These are phyloP conservation scores for Chrysanthemum seticuspe DNA, from an alignment of 129 eudicot species.

Conservation along the genomic window DNA sequence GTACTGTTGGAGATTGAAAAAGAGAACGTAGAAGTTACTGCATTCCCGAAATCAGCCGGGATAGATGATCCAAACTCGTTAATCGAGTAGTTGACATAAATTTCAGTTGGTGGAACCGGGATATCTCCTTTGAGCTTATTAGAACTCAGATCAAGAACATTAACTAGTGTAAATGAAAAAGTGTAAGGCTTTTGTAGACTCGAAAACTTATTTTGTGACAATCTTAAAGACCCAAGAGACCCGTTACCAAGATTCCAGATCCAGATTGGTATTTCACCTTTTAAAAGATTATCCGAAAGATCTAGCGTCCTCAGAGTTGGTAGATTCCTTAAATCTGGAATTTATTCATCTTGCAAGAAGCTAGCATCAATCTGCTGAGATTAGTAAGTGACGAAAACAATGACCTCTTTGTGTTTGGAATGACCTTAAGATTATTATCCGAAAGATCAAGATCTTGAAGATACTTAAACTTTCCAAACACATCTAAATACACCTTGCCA, in stretches of 20 bases:
- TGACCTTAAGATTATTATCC: too few relatives aligned
- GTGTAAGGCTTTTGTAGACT: conserved; percentile 42
- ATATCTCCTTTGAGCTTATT: conserved; percentile 45
- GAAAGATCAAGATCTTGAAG: too few relatives aligned
- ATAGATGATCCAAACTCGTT: conserved; percentile 43
- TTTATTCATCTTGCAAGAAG: too few relatives aligned
- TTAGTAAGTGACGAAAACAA: too few relatives aligned
- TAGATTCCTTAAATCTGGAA: too few relatives aligned
- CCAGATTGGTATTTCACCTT: conserved; percentile 61
- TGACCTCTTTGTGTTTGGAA: too few relatives aligned
- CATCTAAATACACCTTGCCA: too few relatives aligned
- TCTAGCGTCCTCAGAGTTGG: conserved; percentile 34
- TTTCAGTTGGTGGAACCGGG: conserved; percentile 46
- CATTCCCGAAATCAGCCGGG: conserved; percentile 43
- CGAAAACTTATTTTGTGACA: conserved; percentile 43
- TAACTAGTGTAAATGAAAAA: conserved; percentile 24
- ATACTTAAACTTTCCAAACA: too few relatives aligned
- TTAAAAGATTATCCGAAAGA: conserved; percentile 48
- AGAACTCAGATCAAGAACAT: conserved; percentile 48
- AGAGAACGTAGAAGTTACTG: conserved; percentile 23
- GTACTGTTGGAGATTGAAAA: conserved; percentile 50
- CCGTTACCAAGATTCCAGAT: conserved; percentile 47
- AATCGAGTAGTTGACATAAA: conserved; percentile 52
- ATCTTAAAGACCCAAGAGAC: conserved; percentile 37
- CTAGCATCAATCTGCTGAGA: too few relatives aligned